Evolutionary conservation across 495 filamentous ascomycete species (phyloP).

Genomic region (Ramalina intermedia): DNA sequence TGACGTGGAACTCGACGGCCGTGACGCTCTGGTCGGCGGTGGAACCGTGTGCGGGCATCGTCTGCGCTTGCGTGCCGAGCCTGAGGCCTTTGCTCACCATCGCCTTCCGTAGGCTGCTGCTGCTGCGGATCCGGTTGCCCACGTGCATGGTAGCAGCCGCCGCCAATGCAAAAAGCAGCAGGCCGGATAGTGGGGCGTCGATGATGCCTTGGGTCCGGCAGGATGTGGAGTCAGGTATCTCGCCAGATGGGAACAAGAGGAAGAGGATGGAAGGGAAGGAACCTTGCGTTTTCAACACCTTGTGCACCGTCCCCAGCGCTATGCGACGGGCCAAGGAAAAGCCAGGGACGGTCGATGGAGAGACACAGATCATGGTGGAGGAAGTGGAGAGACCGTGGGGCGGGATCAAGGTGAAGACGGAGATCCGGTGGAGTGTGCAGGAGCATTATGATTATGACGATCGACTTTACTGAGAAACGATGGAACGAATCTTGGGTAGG

Average conservation of each 20-base stretch:
- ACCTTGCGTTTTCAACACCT: background rate
- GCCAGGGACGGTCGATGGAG: background rate
- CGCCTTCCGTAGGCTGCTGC: background rate
- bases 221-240: background rate
- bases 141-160: background rate
- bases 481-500: too few relatives aligned
- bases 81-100: conserved; percentile 35
- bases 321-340: background rate
- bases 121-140: background rate
- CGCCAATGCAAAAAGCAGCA: background rate
- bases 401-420: conserved; percentile 1
- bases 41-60: conserved; percentile 43
- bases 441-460: background rate
- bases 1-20: conserved; percentile 35
- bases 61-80: conserved; percentile 41
- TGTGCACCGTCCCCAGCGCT: background rate
- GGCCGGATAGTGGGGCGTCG: background rate
- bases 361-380: background rate
- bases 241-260: background rate
- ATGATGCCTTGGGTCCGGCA: background rate
- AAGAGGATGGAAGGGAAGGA: background rate
- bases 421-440: conserved; percentile 2
- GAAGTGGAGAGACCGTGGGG: background rate
- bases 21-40: conserved; percentile 44
- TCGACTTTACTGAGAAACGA: background rate